phyloP scores from a whole-genome alignment of 1,139 yeast species.

The Nakaseomyces sp. region DNA sequence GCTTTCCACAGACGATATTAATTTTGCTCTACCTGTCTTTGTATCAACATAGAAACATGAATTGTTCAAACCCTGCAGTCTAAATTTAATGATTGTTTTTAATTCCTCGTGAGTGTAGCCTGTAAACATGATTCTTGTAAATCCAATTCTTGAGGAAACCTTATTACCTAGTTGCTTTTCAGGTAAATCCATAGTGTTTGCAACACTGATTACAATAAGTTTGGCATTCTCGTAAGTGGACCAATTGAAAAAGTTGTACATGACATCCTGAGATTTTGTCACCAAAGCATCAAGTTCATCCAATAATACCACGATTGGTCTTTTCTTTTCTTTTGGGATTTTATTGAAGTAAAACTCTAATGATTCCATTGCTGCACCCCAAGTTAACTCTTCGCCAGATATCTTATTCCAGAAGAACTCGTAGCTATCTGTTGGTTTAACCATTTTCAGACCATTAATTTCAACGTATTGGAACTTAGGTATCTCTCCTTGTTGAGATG shows the following conservation, averaged over 20 bases:
- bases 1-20: conserved; percentile 13
- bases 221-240: conserved; percentile 76
- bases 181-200: conserved; percentile 96
- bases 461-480: conserved; percentile 66
- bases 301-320: conserved; percentile 62
- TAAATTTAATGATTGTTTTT: conserved; percentile 59
- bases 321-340: conserved; percentile 28
- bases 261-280: conserved; percentile 73
- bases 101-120: conserved; percentile 82
- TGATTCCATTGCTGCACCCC: conserved; percentile 53
- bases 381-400: conserved; percentile 51
- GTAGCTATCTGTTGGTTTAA: conserved; percentile 81
- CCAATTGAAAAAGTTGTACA: conserved; percentile 97
- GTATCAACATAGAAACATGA: conserved; percentile 29
- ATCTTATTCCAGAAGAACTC: conserved; percentile 73
- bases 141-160: conserved; percentile 83
- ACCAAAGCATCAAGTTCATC: conserved; percentile 93
- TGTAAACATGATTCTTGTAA: conserved; percentile 76
- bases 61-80: conserved; percentile 50
- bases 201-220: conserved; percentile 83
- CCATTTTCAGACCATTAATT: conserved; percentile 80
- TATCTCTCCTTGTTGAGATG: conserved; percentile 40
- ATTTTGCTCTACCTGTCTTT: conserved; percentile 29
- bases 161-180: conserved; percentile 82
- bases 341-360: conserved; percentile 45